A percentile compares a stretch with the other conserved stretches of the same genome.
phyloP scores from a whole-genome alignment of 2,329 filamentous ascomycete genomes.

The Fusarium dimerum region DNA sequence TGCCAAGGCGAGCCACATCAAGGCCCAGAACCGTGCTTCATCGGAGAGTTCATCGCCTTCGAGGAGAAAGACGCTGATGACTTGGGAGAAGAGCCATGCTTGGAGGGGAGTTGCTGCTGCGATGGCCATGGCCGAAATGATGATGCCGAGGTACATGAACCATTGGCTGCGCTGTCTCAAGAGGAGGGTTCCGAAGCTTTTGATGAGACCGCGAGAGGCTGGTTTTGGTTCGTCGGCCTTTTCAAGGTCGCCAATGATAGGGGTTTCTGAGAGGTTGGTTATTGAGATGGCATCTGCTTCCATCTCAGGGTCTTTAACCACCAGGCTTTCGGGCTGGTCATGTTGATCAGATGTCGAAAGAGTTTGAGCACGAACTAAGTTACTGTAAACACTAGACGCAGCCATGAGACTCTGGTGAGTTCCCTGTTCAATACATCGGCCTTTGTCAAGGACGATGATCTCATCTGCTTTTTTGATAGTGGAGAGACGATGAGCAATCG shows the following conservation, averaged over 20 bases:
- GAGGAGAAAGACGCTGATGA: conserved; percentile 27
- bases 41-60: conserved; percentile 29
- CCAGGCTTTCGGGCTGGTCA: not conserved
- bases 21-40: conserved; percentile 30
- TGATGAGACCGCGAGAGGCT: conserved; percentile 1
- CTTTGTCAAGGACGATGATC: conserved; percentile 88
- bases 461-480: conserved; percentile 95
- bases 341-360: conserved; percentile 1
- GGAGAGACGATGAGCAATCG: conserved; percentile 91
- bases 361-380: conserved; percentile 26
- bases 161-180: conserved; percentile 23
- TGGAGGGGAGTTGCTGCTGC: conserved; percentile 30
- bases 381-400: conserved; percentile 38
- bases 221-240: too few relatives aligned
- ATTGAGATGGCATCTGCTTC: too few relatives aligned
- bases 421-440: conserved; percentile 89
- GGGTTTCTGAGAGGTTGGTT: too few relatives aligned
- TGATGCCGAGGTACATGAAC: conserved; percentile 25
- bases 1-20: conserved; percentile 35
- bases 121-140: conserved; percentile 27
- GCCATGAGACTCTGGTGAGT: conserved; percentile 83
- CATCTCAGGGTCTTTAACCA: too few relatives aligned
- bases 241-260: too few relatives aligned
- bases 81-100: conserved; percentile 33
- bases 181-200: conserved; percentile 21